Evolutionary conservation across 805 yeast species (phyloP).

Genomic region (Zygoascus biomembranicola): DNA sequence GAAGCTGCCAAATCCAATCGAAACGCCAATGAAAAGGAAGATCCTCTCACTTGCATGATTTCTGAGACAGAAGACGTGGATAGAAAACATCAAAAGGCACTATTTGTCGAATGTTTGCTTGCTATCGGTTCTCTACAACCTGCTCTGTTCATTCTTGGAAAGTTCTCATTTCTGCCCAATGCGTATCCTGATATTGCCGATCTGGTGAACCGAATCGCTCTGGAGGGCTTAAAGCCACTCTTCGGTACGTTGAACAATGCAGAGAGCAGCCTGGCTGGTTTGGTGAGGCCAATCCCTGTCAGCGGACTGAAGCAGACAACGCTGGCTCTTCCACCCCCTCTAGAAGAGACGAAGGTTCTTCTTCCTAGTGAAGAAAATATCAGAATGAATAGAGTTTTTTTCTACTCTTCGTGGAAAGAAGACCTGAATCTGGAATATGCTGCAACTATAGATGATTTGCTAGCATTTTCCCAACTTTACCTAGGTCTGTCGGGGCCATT

Average conservation of each 20-base stretch:
- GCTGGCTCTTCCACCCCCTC: constrained; percentile 2
- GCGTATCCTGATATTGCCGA: constrained; percentile 43
- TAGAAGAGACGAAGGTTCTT: background rate
- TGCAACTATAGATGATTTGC: background rate
- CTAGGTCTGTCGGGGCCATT: constrained; percentile 48
- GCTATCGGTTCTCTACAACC: constrained; percentile 57
- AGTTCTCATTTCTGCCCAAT: constrained; percentile 53
- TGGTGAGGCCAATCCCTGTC: constrained; percentile 3
- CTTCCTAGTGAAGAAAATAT: background rate
- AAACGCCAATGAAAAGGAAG: background rate
- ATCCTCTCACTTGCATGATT: background rate
- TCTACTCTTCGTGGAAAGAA: background rate
- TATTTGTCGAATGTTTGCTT: constrained; percentile 45
- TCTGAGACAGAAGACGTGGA: background rate
- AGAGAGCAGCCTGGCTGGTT: background rate
- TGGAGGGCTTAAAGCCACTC: constrained; percentile 12
- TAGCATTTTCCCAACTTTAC: constrained; percentile 1
- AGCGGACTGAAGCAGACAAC: constrained; percentile 7
- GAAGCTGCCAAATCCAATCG: background rate
- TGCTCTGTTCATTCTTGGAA: constrained; percentile 47
- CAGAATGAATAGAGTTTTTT: background rate
- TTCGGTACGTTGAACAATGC: background rate
- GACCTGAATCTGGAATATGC: background rate
- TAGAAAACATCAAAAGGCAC: constrained; percentile 30
- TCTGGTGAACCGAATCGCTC: constrained; percentile 43